Evolutionary conservation across 805 yeast genomes (phyloP).

Genomic region (Metschnikowia dekortorum): DNA sequence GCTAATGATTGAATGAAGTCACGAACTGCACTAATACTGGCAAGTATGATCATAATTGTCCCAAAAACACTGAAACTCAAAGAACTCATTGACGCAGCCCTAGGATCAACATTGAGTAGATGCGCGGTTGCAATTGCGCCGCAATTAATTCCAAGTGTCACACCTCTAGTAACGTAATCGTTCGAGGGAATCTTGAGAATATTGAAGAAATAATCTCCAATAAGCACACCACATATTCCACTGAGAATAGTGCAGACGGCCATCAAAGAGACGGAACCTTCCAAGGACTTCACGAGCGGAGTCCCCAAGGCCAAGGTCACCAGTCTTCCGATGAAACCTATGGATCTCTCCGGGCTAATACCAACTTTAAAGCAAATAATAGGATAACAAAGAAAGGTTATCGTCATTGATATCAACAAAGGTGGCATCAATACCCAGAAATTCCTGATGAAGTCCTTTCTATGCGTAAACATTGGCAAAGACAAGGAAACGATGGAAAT

Average conservation of each 20-base stretch:
- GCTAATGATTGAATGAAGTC: conserved; percentile 44
- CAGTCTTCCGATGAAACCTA: conserved; percentile 76
- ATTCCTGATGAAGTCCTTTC: conserved; percentile 57
- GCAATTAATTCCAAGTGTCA: conserved; percentile 71
- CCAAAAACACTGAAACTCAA: conserved; percentile 71
- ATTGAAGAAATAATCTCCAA: conserved; percentile 51
- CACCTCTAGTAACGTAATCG: conserved; percentile 73
- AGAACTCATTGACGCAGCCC: conserved; percentile 77
- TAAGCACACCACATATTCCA: conserved; percentile 70
- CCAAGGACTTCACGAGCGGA: conserved; percentile 63
- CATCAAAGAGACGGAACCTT: conserved; percentile 67
- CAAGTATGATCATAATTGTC: conserved; percentile 63
- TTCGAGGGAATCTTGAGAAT: conserved; percentile 50
- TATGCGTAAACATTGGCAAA: conserved; percentile 71
- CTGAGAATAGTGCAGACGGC: conserved; percentile 75
- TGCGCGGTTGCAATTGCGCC: conserved; percentile 84
- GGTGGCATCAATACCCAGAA: conserved; percentile 59
- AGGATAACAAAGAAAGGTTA: conserved; percentile 67
- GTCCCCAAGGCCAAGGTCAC: conserved; percentile 78
- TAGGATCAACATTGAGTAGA: conserved; percentile 60
- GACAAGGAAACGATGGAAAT: conserved; percentile 71
- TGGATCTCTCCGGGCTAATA: conserved; percentile 52
- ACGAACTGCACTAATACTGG: conserved; percentile 47
- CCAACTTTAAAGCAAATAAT: conserved; percentile 63
- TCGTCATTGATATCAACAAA: conserved; percentile 48